Evolutionary conservation across 1,284 basidiomycete species (phyloP).

Genomic region (Flammula alnicola): DNA sequence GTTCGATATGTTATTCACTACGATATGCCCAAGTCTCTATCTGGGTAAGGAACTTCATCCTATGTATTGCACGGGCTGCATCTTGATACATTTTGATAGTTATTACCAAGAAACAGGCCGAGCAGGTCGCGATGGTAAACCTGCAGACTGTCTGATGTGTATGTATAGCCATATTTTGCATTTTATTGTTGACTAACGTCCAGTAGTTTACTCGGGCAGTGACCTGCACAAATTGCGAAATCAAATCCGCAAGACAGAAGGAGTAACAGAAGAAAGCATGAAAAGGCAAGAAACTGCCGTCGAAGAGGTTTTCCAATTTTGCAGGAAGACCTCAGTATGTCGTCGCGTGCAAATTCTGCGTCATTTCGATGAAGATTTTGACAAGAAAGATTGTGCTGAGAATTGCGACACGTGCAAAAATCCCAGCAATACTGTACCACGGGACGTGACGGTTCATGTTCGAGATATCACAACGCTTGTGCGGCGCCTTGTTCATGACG

Average conservation of each 20-base stretch:
- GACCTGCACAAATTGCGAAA: constrained; percentile 42
- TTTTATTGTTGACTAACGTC: not conserved
- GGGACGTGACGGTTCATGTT: constrained; percentile 61
- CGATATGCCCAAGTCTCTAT: constrained; percentile 50
- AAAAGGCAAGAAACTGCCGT: constrained; percentile 43
- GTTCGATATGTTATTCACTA: constrained; percentile 56
- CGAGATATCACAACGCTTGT: constrained; percentile 58
- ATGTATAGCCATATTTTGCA: constrained; percentile 21
- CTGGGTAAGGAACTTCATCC: constrained; percentile 39
- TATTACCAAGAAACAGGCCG: constrained; percentile 59
- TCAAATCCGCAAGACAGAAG: constrained; percentile 44
- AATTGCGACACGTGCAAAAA: constrained; percentile 80
- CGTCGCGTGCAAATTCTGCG: constrained; percentile 84
- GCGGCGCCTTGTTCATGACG: constrained; percentile 43
- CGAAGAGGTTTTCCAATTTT: constrained; percentile 67
- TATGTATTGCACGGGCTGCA: not conserved
- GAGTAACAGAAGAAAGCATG: constrained; percentile 38
- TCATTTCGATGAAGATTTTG: constrained; percentile 74
- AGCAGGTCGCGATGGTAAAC: constrained; percentile 51
- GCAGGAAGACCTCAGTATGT: constrained; percentile 84
- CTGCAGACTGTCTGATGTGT: constrained; percentile 53
- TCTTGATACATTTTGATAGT: constrained; percentile 27
- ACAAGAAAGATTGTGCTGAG: constrained; percentile 57
- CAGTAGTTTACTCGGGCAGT: constrained; percentile 41
- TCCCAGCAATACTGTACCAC: constrained; percentile 41